Evolutionary conservation across 2,329 filamentous ascomycete species (phyloP).

Genomic region (Venturia aucupariae): DNA sequence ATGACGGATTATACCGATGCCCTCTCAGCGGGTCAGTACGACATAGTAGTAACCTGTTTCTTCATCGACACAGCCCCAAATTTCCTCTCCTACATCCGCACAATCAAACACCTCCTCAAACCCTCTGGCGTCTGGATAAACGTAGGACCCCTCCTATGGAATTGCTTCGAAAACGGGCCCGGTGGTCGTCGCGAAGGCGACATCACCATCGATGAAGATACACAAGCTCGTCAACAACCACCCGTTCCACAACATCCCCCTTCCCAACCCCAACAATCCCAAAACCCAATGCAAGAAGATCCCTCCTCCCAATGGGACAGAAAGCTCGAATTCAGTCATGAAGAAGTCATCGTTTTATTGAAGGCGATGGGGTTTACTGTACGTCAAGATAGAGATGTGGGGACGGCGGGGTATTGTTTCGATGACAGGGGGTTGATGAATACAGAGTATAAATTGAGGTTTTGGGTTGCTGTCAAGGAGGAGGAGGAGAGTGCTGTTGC

Average conservation of each 20-base stretch:
- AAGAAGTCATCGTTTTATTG: constrained; percentile 75
- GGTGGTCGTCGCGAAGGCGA: constrained; percentile 40
- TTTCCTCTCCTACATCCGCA: constrained; percentile 12
- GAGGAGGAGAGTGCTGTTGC: neutral
- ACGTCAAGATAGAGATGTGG: constrained; percentile 41
- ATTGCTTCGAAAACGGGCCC: constrained; percentile 71
- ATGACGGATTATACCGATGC: constrained; percentile 75
- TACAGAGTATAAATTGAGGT: constrained; percentile 70
- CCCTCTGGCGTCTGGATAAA: constrained; percentile 12
- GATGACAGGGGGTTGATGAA: constrained; percentile 77
- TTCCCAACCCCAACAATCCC: neutral
- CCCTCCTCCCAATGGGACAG: constrained; percentile 52
- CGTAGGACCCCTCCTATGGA: constrained; percentile 55
- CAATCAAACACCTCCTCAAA: constrained; percentile 1
- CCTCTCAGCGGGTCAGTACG: constrained; percentile 52
- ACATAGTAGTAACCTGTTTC: constrained; percentile 12
- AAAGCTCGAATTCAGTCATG: constrained; percentile 68
- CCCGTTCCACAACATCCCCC: neutral
- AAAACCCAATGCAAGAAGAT: constrained; percentile 55
- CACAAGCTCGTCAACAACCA: neutral
- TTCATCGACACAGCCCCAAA: constrained; percentile 15
- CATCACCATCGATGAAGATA: constrained; percentile 5
- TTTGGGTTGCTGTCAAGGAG: constrained; percentile 75
- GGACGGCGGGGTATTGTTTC: constrained; percentile 79
- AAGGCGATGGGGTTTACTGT: constrained; percentile 59